phyloP scores from a whole-genome alignment of 1,284 basidiomycete genomes.

The Trichosporon asahii region DNA sequence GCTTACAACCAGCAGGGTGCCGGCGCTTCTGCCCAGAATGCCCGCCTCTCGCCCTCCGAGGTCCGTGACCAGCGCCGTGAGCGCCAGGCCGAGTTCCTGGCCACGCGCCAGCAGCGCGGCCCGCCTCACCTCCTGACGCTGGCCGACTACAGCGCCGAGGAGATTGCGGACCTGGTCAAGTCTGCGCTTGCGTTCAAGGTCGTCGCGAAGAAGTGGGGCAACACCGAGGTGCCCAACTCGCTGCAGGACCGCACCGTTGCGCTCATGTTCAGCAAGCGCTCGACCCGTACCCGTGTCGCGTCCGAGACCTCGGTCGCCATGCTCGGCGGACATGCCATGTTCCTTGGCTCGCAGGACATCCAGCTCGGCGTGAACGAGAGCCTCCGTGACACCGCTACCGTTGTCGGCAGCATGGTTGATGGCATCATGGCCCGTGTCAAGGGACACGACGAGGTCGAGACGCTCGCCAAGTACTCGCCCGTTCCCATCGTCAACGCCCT shows the following conservation, averaged over 20 bases:
- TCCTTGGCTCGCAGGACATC: constrained; percentile 87
- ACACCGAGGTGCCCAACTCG: constrained; percentile 51
- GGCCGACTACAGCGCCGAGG: constrained; percentile 41
- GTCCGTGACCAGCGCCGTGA: background rate
- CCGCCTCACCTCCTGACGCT: constrained; percentile 47
- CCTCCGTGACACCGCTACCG: constrained; percentile 72
- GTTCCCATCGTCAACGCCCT: constrained; percentile 96
- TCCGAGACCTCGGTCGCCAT: constrained; percentile 74
- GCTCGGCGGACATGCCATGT: constrained; percentile 86
- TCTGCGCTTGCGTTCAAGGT: constrained; percentile 42
- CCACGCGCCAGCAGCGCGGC: background rate
- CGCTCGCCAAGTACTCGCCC: constrained; percentile 78
- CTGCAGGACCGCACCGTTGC: constrained; percentile 79
- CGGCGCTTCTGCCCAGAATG: background rate
- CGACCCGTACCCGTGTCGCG: constrained; percentile 85
- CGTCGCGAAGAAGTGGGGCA: constrained; percentile 29
- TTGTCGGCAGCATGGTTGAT: constrained; percentile 91
- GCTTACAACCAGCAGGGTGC: background rate
- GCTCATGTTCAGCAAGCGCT: constrained; percentile 86
- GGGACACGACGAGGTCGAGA: constrained; percentile 86
- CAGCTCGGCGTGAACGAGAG: constrained; percentile 96
- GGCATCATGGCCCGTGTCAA: constrained; percentile 97
- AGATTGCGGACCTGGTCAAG: constrained; percentile 41
- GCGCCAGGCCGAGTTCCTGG: background rate
- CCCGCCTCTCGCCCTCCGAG: background rate